These are phyloP conservation scores for Cladosporium sp. DNA, from an alignment of 2,329 filamentous ascomycete species.

Conservation along the genomic window DNA sequence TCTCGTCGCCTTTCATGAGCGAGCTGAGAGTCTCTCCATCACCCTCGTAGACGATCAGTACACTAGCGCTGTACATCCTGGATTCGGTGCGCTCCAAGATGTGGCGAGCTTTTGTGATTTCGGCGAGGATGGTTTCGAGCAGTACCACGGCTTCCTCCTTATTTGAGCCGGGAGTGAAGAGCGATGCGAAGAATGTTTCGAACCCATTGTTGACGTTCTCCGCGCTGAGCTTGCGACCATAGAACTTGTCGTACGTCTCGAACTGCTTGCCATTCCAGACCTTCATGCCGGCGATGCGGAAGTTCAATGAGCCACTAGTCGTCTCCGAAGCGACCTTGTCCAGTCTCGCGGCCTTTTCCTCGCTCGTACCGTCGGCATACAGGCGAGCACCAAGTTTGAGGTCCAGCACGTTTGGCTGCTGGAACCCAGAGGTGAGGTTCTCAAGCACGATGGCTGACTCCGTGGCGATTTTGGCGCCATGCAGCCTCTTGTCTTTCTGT, in stretches of 20 bases:
- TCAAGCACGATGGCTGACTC: slow-evolving; percentile 78
- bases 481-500: slow-evolving; percentile 39
- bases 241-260: slow-evolving; percentile 62
- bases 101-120: slow-evolving; percentile 43
- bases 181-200: slow-evolving; percentile 49
- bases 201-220: slow-evolving; percentile 57
- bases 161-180: slow-evolving; percentile 38
- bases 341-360: slow-evolving; percentile 55
- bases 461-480: slow-evolving; percentile 65
- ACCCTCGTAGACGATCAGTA: slow-evolving; percentile 64
- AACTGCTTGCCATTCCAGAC: slow-evolving; percentile 50
- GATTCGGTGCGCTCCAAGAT: slow-evolving; percentile 60
- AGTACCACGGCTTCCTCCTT: slow-evolving; percentile 34
- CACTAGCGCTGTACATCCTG: slow-evolving; percentile 63
- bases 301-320: slow-evolving; percentile 57
- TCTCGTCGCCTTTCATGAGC: slow-evolving; percentile 37
- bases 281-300: slow-evolving; percentile 63
- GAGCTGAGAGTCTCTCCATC: slow-evolving; percentile 52
- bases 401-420: slow-evolving; percentile 83
- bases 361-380: slow-evolving; percentile 68
- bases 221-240: slow-evolving; percentile 56
- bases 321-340: slow-evolving; percentile 57
- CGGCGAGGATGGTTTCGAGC: slow-evolving; percentile 39
- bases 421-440: slow-evolving; percentile 77
- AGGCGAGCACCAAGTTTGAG: slow-evolving; percentile 83